Evolutionary conservation across 2,329 filamentous ascomycete genomes (phyloP), one percentile per base, ranked within the genome.

Genomic region (Mycocentrospora acerina): DNA sequence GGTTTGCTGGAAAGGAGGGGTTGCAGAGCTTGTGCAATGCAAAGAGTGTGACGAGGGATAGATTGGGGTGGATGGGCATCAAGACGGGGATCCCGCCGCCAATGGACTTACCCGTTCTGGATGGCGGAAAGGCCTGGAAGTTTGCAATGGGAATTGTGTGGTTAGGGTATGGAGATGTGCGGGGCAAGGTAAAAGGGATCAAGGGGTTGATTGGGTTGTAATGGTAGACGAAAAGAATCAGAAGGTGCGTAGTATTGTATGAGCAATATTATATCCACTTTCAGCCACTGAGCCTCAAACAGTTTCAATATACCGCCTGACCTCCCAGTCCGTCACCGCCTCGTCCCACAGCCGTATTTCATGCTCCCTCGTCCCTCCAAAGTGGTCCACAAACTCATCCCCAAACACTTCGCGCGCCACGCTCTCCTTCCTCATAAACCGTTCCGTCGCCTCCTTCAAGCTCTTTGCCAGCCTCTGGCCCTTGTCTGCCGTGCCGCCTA

Each of bases 371-470:
- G 91, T 95, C 12, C 93, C 93, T 10, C 85, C 88, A 72, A 85
- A 98, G 67, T 97, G 93, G 12, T 97, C 90, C 3, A 98, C 93
- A 70, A 98, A 98, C 7, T 85, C 87, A 65, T 97, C 86, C 0
- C 93, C 93, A 68, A 98, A 88, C 0, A 95, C 87, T 64, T 97
- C 88, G 40, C 93, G 78, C n/a, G 93, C 93, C 12, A 97, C 77
- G 64, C 91, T 97, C 2, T 80, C 88, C 55, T 82, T 79, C 19
- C 80, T 73, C 72, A 79, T 85, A 60, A 98, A 96, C 32, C 80
- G 78, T 32, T 80, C 81, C 1, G 85, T 93, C 2, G 91, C 93
- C 59, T 96, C 90, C 56, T 85, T 86, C 41, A 98, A 67, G 41
- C 77, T 88, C 75, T 89, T 95, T 17, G 93, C 90, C 40, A 98